phyloP scores from a whole-genome alignment of 345 rosid species.

The Lumnitzera racemosa region DNA sequence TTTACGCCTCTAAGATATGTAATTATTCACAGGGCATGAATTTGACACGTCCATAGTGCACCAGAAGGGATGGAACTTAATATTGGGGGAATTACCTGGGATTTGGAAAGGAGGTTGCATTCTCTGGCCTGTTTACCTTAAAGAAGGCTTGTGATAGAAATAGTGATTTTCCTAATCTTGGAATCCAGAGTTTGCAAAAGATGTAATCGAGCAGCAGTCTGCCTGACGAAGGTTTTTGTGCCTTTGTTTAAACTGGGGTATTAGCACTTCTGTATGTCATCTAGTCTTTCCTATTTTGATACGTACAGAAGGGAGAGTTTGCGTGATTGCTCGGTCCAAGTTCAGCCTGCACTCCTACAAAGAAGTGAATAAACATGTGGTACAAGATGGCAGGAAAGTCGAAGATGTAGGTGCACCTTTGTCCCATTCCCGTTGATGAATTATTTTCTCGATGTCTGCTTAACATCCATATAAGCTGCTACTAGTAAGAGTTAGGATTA shows the following conservation, averaged over 20 bases:
- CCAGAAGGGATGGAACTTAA: conserved; percentile 13
- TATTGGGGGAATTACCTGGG: conserved; percentile 13
- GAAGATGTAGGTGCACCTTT: too few relatives aligned
- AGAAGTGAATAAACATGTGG: background rate
- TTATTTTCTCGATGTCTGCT: too few relatives aligned
- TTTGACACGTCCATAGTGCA: conserved; percentile 14
- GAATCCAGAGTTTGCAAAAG: conserved; percentile 27
- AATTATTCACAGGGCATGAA: conserved; percentile 19
- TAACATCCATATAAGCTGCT: too few relatives aligned
- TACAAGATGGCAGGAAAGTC: conserved; percentile 18
- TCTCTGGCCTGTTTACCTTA: conserved; percentile 15
- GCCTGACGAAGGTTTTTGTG: conserved; percentile 13
- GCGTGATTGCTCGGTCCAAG: conserved; percentile 25
- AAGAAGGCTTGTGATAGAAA: conserved; percentile 26
- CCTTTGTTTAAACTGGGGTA: background rate
- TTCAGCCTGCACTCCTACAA: conserved; percentile 25
- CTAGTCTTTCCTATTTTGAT: conserved; percentile 26
- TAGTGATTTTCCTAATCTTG: conserved; percentile 15
- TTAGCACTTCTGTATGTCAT: background rate
- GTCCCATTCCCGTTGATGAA: too few relatives aligned
- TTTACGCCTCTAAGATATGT: conserved; percentile 17
- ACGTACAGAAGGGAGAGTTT: conserved; percentile 19
- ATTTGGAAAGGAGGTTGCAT: conserved; percentile 22
- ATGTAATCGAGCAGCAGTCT: conserved; percentile 22
- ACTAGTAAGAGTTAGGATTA: too few relatives aligned